Conservation (phyloP, 495 filamentous ascomycete species). For the Penicillium coffeae region DNA sequence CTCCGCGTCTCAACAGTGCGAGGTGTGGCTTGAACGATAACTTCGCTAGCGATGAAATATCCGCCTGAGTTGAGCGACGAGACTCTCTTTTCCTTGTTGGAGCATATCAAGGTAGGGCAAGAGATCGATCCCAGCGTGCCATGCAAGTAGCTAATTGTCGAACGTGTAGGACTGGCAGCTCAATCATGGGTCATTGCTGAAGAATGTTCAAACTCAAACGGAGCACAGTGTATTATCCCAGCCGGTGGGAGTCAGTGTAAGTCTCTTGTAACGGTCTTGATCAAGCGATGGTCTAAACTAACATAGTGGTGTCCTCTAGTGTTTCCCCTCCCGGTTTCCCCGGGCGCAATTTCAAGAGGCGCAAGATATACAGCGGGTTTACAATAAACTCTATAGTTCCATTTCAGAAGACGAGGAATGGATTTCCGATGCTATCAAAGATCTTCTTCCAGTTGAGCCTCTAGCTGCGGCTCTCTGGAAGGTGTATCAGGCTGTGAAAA, state of each 20-base stretch:
- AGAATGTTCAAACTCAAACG: conserved; percentile 50
- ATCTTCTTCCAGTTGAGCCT: conserved; percentile 62
- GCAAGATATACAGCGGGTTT: conserved; percentile 61
- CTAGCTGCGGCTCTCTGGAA: conserved; percentile 69
- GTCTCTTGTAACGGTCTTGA: not conserved
- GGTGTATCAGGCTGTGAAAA: conserved; percentile 66
- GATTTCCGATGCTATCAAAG: conserved; percentile 39
- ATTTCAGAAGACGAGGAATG: conserved; percentile 74
- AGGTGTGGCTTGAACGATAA: too few relatives aligned
- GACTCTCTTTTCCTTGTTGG: not conserved
- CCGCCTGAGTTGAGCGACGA: not conserved
- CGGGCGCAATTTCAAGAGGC: conserved; percentile 66
- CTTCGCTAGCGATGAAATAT: not conserved
- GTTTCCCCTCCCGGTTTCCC: conserved; percentile 76
- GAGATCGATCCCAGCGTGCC: too few relatives aligned
- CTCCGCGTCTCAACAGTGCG: too few relatives aligned
- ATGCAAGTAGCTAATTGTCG: conserved; percentile 55
- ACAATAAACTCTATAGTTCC: conserved; percentile 75
- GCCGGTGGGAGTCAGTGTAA: conserved; percentile 69
- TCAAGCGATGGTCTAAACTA: not conserved
- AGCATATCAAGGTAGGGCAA: not conserved
- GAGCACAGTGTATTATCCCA: conserved; percentile 63
- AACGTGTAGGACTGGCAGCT: conserved; percentile 73
- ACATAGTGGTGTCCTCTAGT: conserved; percentile 1
- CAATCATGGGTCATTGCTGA: conserved; percentile 74